These are phyloP conservation scores for Pythium myriotylum DNA, from an alignment of 352 stramenopile species.

Conservation along the genomic window DNA sequence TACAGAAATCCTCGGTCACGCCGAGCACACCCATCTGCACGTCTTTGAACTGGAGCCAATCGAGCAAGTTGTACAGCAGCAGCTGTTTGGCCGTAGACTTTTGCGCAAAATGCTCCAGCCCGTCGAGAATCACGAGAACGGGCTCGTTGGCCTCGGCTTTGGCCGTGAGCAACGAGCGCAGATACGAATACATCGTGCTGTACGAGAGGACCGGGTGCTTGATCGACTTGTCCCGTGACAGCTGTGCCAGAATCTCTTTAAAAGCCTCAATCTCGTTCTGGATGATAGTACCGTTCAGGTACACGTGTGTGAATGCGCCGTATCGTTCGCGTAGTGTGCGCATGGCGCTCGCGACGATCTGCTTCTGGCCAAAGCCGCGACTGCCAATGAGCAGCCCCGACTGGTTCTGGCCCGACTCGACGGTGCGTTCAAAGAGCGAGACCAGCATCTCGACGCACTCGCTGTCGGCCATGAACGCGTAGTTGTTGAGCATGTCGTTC, in stretches of 20 bases:
- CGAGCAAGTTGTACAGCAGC: slow-evolving; percentile 83
- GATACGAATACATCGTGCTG: slow-evolving; percentile 85
- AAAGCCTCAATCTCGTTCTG: slow-evolving; percentile 87
- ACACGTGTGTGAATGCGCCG: slow-evolving; percentile 60
- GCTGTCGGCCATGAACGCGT: slow-evolving; percentile 18
- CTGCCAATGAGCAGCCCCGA: slow-evolving; percentile 75
- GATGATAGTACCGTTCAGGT: slow-evolving; percentile 77
- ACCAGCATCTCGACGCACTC: slow-evolving; percentile 46
- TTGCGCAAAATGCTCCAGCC: slow-evolving; percentile 75
- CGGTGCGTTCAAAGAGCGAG: slow-evolving; percentile 68
- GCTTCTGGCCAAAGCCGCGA: slow-evolving; percentile 45
- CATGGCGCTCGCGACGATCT: slow-evolving; percentile 57
- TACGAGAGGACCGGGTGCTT: slow-evolving; percentile 80
- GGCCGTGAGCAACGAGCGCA: slow-evolving; percentile 62
- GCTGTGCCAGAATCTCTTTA: slow-evolving; percentile 77
- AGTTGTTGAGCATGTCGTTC: slow-evolving; percentile 22
- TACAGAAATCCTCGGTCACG: slow-evolving; percentile 79
- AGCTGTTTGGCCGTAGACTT: slow-evolving; percentile 75
- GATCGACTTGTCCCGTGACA: slow-evolving; percentile 52
- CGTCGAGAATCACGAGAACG: slow-evolving; percentile 74
- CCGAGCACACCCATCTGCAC: slow-evolving; percentile 83
- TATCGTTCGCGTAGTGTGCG: slow-evolving; percentile 42
- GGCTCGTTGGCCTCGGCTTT: slow-evolving; percentile 52
- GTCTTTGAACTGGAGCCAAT: slow-evolving; percentile 84
- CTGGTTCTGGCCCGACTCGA: slow-evolving; percentile 76